These are phyloP conservation scores for Cucumis melo DNA, from an alignment of 306 rosid species.

Conservation along the genomic window DNA sequence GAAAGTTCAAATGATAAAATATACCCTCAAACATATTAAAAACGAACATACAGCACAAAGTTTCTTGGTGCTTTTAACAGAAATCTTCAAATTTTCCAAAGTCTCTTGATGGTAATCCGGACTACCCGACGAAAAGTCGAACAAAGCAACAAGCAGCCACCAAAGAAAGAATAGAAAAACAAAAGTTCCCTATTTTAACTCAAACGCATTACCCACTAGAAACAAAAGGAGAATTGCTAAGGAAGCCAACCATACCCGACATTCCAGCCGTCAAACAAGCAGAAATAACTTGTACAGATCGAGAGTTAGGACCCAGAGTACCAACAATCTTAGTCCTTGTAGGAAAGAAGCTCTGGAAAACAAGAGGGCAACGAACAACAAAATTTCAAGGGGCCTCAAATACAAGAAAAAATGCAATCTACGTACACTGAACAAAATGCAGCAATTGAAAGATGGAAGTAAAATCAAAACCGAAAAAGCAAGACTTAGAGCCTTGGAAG, in stretches of 20 bases:
- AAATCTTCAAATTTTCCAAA: constrained; percentile 68
- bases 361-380: not conserved
- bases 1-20: not conserved
- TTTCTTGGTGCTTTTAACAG: constrained; percentile 70
- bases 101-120: constrained; percentile 77
- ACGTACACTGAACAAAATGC: not conserved
- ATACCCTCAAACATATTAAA: not conserved
- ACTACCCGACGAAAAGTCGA: constrained; percentile 79
- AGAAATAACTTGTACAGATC: too few species aligned
- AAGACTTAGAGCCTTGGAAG: constrained; percentile 58
- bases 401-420: not conserved
- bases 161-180: constrained; percentile 1
- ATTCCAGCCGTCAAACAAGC: too few species aligned
- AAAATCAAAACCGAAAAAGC: not conserved
- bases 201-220: not conserved
- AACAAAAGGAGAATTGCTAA: not conserved
- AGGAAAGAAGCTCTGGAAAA: constrained; percentile 51
- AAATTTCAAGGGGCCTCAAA: not conserved
- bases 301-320: constrained; percentile 85
- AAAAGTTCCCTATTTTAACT: not conserved
- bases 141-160: constrained; percentile 68
- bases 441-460: not conserved
- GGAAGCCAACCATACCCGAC: not conserved
- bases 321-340: constrained; percentile 95
- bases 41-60: constrained; percentile 79